phyloP scores from a whole-genome alignment of 1,139 yeast genomes.

The Kodamaea sp. region DNA sequence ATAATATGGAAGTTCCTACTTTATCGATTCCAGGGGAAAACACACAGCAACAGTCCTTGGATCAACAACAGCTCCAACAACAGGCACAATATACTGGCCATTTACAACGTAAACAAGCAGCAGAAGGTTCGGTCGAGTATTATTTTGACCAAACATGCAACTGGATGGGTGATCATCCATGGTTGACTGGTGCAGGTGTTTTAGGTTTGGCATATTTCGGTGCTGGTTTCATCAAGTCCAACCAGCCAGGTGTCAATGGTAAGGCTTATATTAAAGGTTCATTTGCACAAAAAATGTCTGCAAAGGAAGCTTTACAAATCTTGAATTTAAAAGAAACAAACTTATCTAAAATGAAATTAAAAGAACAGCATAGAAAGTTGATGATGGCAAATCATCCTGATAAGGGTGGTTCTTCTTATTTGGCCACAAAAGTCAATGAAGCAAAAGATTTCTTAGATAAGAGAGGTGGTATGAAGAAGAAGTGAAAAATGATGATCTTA shows the following conservation, averaged over 20 bases:
- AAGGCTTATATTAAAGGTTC: slow-evolving; percentile 80
- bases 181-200: slow-evolving; percentile 67
- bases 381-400: slow-evolving; percentile 97
- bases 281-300: slow-evolving; percentile 84
- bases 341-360: slow-evolving; percentile 70
- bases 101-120: slow-evolving; percentile 39
- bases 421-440: slow-evolving; percentile 96
- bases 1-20: slow-evolving; percentile 50
- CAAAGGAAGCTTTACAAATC: slow-evolving; percentile 87
- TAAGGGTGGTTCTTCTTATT: slow-evolving; percentile 92
- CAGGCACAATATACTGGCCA: slow-evolving; percentile 37
- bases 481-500: slow-evolving; percentile 15
- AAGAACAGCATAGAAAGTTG: slow-evolving; percentile 82
- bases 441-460: slow-evolving; percentile 92
- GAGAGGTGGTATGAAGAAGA: slow-evolving; percentile 59
- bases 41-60: slow-evolving; percentile 15
- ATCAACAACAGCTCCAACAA: slow-evolving; percentile 14
- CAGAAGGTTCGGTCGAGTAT: slow-evolving; percentile 54
- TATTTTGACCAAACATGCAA: slow-evolving; percentile 64
- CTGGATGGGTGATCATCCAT: slow-evolving; percentile 75
- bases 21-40: slow-evolving; percentile 58
- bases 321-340: slow-evolving; percentile 79
- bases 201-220: slow-evolving; percentile 61
- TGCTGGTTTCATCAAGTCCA: slow-evolving; percentile 67
- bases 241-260: slow-evolving; percentile 70